A percentile compares a stretch with the other conserved stretches of the same genome.
Evolutionary conservation across 805 yeast species (phyloP).

Genomic region (Candida odintsovae): DNA sequence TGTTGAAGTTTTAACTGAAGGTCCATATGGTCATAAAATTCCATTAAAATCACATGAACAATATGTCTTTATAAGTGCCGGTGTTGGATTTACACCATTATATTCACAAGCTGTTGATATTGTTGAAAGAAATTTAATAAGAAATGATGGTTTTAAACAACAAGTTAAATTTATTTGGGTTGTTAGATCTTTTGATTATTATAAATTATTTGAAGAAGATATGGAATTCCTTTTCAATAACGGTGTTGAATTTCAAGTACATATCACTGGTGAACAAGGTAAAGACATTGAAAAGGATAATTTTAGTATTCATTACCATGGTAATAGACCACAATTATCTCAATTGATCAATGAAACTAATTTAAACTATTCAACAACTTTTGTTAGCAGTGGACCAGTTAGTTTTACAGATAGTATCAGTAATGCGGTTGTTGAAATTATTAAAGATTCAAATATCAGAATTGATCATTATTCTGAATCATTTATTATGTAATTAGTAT

Average conservation of each 20-base stretch:
- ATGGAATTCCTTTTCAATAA: constrained; percentile 28
- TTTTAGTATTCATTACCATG: constrained; percentile 1
- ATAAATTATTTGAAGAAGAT: constrained; percentile 43
- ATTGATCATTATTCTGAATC: constrained; percentile 30
- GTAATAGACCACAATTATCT: constrained; percentile 12
- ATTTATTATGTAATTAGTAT: constrained; percentile 12
- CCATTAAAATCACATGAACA: constrained; percentile 34
- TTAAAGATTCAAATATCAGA: constrained; percentile 24
- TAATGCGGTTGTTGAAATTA: constrained; percentile 36
- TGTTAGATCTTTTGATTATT: constrained; percentile 43
- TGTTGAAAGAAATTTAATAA: constrained; percentile 14
- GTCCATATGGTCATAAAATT: constrained; percentile 52
- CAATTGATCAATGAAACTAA: constrained; percentile 11
- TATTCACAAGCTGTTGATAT: constrained; percentile 35
- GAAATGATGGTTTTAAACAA: constrained; percentile 9
- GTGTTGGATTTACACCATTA: constrained; percentile 48
- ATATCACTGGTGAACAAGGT: constrained; percentile 13
- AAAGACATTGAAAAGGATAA: background rate
- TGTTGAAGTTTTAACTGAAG: constrained; percentile 45
- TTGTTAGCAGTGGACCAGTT: constrained; percentile 63
- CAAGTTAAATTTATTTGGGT: constrained; percentile 56
- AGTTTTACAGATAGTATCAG: constrained; percentile 53
- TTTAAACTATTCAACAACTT: constrained; percentile 36
- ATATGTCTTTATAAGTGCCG: constrained; percentile 41
- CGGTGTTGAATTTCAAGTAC: constrained; percentile 17